These are phyloP conservation scores for Claviceps maximensis DNA, from an alignment of 2,329 filamentous ascomycete genomes.

Conservation along the genomic window DNA sequence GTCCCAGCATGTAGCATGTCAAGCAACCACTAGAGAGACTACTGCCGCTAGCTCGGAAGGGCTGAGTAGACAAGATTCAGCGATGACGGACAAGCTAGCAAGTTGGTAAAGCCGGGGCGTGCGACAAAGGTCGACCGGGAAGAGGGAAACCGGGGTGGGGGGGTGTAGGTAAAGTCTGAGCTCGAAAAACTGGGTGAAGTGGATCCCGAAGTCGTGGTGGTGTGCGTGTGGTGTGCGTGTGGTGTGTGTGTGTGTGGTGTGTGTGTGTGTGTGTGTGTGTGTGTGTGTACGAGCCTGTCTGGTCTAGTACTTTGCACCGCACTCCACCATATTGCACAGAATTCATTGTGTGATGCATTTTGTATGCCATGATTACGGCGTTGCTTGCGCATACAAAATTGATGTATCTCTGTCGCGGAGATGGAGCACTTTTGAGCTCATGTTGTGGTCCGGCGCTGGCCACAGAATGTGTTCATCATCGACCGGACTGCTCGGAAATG, in stretches of 20 bases:
- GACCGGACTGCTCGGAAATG: neutral
- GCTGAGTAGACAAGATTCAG: conserved; percentile 21
- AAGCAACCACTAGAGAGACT: conserved; percentile 6
- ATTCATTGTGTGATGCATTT: neutral
- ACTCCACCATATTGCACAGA: neutral
- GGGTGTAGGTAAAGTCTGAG: neutral
- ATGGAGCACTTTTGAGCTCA: neutral
- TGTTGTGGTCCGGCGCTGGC: neutral
- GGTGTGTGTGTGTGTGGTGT: conserved; percentile 1
- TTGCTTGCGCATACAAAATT: neutral
- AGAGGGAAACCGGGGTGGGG: neutral
- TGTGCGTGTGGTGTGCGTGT: neutral
- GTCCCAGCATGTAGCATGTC: conserved; percentile 6
- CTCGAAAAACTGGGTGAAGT: neutral
- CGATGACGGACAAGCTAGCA: conserved; percentile 5
- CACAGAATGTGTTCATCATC: neutral
- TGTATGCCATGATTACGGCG: conserved; percentile 2
- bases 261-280: neutral
- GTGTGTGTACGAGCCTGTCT: neutral
- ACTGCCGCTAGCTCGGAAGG: conserved; percentile 23
- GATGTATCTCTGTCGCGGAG: neutral
- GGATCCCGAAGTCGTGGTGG: conserved; percentile 3
- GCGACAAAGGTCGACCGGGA: conserved; percentile 3
- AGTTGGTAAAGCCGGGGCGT: conserved; percentile 1
- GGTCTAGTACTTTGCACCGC: neutral